Conservation (phyloP, 2,329 filamentous ascomycete species). For the Aspergillus intermedius region DNA sequence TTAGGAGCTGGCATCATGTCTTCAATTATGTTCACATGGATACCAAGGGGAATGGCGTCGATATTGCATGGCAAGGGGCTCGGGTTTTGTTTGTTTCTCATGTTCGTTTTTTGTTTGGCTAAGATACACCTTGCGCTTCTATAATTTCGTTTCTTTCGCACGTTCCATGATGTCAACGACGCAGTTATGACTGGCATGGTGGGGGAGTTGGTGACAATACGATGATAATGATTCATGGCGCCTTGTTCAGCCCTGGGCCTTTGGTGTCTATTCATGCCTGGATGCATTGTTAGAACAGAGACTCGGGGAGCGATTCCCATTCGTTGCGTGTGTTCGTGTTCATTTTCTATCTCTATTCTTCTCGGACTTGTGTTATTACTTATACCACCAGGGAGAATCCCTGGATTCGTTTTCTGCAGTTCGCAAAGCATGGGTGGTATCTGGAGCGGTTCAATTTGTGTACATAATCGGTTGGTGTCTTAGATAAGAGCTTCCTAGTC, state of each 20-base stretch:
- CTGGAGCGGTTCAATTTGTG: conserved; percentile 9
- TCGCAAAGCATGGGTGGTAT: conserved; percentile 6
- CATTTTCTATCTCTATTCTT: conserved; percentile 7
- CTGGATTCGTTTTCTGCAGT: conserved; percentile 12
- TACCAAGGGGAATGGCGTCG: conserved; percentile 10
- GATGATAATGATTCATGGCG: conserved; percentile 17
- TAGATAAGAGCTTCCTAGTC: neutral
- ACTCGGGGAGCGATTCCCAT: conserved; percentile 7
- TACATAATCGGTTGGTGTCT: conserved; percentile 12
- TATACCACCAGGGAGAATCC: conserved; percentile 27
- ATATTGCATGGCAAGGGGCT: conserved; percentile 13
- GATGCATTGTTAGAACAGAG: conserved; percentile 12
- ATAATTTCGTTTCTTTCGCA: conserved; percentile 3
- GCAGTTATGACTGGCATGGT: conserved; percentile 6
- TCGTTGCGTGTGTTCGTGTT: conserved; percentile 15
- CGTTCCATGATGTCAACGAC: conserved; percentile 10
- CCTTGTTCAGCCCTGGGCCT: conserved; percentile 4
- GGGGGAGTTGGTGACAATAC: conserved; percentile 10
- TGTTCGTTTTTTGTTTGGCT: conserved; percentile 3
- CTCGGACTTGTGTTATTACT: conserved; percentile 29
- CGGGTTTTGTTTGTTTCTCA: conserved; percentile 5
- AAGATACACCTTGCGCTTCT: conserved; percentile 4
- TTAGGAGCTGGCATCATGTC: conserved; percentile 11
- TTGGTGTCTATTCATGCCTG: conserved; percentile 13
- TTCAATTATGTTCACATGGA: conserved; percentile 4